These are phyloP conservation scores for Fusarium liriodendri DNA, from an alignment of 2,329 filamentous ascomycete species.

Conservation along the genomic window DNA sequence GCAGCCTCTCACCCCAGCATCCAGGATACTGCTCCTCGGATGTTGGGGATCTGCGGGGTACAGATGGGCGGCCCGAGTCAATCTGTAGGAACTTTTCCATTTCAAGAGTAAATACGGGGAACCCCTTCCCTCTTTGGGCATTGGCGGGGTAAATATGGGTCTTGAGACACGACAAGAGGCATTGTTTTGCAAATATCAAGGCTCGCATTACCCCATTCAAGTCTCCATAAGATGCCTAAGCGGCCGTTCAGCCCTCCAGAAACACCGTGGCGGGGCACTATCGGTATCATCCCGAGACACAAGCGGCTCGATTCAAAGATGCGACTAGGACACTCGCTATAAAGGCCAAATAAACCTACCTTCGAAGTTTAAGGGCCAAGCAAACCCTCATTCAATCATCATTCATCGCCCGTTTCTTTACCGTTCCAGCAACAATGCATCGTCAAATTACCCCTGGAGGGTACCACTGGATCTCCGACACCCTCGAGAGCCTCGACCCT, in stretches of 20 bases:
- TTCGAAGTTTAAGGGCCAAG: not conserved
- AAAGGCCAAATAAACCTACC: not conserved
- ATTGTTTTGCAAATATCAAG: not conserved
- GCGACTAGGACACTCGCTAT: not conserved
- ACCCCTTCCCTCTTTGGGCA: not conserved
- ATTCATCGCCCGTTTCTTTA: not conserved
- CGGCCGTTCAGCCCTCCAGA: not conserved
- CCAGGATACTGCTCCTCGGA: not conserved
- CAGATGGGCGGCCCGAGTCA: not conserved
- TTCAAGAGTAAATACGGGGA: not conserved
- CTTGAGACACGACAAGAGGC: not conserved
- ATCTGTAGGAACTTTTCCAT: not conserved
- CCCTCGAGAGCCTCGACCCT: constrained; percentile 5
- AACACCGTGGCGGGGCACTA: not conserved
- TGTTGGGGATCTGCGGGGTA: not conserved
- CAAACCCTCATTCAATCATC: not conserved
- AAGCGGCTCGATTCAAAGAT: not conserved
- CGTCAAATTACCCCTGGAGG: not conserved
- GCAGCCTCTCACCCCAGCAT: not conserved
- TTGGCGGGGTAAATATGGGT: not conserved
- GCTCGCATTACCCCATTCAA: not conserved
- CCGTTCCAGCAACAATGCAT: not conserved
- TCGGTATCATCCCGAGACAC: not conserved
- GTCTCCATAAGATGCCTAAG: not conserved
- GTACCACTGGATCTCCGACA: constrained; percentile 15